Conservation (phyloP, 2,329 filamentous ascomycete species). For the Myriosclerotinia curreyana region DNA sequence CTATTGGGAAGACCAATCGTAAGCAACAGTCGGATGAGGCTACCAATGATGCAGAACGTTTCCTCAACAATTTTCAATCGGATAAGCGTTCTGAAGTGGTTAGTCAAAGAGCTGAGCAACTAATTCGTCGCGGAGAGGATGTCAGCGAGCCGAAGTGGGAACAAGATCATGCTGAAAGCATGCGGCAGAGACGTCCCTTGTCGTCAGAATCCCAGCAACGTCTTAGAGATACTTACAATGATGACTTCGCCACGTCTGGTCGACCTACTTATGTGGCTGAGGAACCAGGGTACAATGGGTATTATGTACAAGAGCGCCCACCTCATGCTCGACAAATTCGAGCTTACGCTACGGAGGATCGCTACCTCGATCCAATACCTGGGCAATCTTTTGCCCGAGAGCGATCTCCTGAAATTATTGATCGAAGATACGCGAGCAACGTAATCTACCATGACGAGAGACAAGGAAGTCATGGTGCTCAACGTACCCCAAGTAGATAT, state of each 20-base stretch:
- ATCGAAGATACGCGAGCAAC: conserved; percentile 39
- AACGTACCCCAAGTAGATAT: conserved; percentile 38
- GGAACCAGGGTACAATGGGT: conserved; percentile 25
- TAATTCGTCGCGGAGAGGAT: conserved; percentile 24
- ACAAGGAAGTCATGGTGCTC: conserved; percentile 34
- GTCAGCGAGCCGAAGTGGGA: conserved; percentile 27
- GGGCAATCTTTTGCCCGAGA: conserved; percentile 30
- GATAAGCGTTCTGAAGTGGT: conserved; percentile 19
- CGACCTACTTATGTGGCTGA: conserved; percentile 22
- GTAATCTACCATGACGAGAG: conserved; percentile 40
- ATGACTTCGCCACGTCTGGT: conserved; percentile 23
- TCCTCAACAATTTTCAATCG: conserved; percentile 41
- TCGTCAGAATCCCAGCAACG: conserved; percentile 26
- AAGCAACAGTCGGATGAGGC: conserved; percentile 32
- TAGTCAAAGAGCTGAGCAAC: conserved; percentile 16
- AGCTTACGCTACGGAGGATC: conserved; percentile 33
- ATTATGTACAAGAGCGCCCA: conserved; percentile 30
- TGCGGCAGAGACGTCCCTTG: conserved; percentile 24
- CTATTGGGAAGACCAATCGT: conserved; percentile 20
- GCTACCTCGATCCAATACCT: conserved; percentile 27
- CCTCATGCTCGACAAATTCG: conserved; percentile 27
- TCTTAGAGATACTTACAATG: conserved; percentile 26
- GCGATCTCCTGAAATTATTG: conserved; percentile 38
- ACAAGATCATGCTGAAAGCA: conserved; percentile 23
- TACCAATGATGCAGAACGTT: conserved; percentile 41